Evolutionary conservation across 805 yeast genomes (phyloP).

Genomic region (Hagleromyces aurorensis): DNA sequence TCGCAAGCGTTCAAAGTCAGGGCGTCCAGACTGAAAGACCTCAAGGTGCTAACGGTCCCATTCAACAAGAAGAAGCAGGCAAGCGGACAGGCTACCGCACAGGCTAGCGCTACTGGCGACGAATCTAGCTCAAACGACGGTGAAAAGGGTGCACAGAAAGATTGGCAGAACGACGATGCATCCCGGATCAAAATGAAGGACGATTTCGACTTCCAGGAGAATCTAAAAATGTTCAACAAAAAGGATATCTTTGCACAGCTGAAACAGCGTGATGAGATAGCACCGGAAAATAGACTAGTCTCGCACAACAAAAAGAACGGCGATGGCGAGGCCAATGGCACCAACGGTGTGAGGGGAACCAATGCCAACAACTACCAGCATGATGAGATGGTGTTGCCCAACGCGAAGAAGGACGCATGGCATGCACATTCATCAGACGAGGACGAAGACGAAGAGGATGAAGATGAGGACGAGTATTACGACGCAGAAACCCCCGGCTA

Average conservation of each 20-base stretch:
- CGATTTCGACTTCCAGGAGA: conserved; percentile 83
- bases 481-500: conserved; percentile 18
- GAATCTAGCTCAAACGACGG: conserved; percentile 4
- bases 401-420: conserved; percentile 45
- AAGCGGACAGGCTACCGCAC: conserved; percentile 30
- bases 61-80: conserved; percentile 8
- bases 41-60: conserved; percentile 26
- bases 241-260: conserved; percentile 70
- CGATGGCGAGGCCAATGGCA: conserved; percentile 1
- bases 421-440: conserved; percentile 29
- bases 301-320: conserved; percentile 53
- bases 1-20: conserved; percentile 30
- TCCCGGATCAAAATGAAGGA: conserved; percentile 38
- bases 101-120: conserved; percentile 4
- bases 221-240: conserved; percentile 76
- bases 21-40: conserved; percentile 30
- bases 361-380: conserved; percentile 53
- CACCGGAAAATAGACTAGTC: conserved; percentile 57
- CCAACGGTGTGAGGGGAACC: conserved; percentile 1
- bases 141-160: conserved; percentile 29
- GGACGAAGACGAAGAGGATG: conserved; percentile 8
- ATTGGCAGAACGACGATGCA: conserved; percentile 45
- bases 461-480: conserved; percentile 14
- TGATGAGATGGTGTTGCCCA: conserved; percentile 66
- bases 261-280: conserved; percentile 51